Percentiles rank a stretch among this genome's conserved stretches.
phyloP scores from a whole-genome alignment of 331 rosid genomes.

The Malus hybrid region DNA sequence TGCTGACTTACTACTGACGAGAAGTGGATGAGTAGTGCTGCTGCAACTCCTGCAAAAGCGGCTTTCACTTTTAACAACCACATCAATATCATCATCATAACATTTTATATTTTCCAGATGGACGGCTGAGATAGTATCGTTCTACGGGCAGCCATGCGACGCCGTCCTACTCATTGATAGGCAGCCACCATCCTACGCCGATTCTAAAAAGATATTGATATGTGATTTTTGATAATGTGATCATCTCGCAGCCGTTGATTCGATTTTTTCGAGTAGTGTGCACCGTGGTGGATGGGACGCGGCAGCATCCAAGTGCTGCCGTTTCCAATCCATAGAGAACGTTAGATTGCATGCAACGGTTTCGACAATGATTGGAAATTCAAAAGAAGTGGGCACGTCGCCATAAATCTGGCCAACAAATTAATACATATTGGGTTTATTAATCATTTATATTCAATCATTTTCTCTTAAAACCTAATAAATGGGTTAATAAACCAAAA shows the following conservation, averaged over 20 bases:
- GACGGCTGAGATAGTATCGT: slow-evolving; percentile 26
- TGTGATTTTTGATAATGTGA: too few relatives aligned
- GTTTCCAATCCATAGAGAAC: not conserved
- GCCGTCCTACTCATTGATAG: not conserved
- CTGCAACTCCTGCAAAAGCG: slow-evolving; percentile 15
- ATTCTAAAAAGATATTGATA: not conserved
- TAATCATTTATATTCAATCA: slow-evolving; percentile 21
- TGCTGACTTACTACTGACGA: not conserved
- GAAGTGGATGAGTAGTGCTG: not conserved
- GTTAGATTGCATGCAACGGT: not conserved
- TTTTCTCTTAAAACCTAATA: slow-evolving; percentile 6
- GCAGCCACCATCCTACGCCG: not conserved
- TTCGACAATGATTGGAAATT: slow-evolving; percentile 34
- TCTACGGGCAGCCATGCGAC: not conserved
- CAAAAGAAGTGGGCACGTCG: slow-evolving; percentile 17
- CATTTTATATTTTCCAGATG: not conserved
- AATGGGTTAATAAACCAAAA: too few relatives aligned
- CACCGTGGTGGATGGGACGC: not conserved
- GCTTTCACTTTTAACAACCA: slow-evolving; percentile 1
- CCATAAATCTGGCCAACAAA: not conserved
- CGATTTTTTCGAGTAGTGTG: not conserved
- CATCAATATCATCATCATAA: not conserved
- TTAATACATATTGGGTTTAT: not conserved
- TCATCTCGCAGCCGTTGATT: not conserved
- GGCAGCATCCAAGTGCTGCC: not conserved